phyloP scores from a whole-genome alignment of 805 yeast genomes.

The Naumovozyma castellii region DNA sequence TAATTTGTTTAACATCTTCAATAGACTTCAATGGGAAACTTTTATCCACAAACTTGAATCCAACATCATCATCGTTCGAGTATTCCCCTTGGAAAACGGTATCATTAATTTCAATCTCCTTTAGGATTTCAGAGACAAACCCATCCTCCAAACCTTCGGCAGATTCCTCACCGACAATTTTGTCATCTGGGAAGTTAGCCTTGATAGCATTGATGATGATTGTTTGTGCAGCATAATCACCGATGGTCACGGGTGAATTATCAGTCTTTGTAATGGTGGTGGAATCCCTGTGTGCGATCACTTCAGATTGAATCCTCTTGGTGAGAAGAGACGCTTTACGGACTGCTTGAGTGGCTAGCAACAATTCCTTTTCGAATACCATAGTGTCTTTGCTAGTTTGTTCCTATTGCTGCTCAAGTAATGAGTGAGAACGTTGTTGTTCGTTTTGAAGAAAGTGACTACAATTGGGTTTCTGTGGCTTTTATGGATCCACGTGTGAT shows the following conservation, averaged over 20 bases:
- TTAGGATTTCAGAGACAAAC: slow-evolving; percentile 41
- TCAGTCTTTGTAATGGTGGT: slow-evolving; percentile 73
- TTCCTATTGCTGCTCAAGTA: too few species aligned
- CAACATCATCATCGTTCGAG: slow-evolving; percentile 16
- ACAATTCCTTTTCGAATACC: slow-evolving; percentile 54
- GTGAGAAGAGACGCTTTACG: slow-evolving; percentile 77
- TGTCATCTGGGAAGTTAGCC: slow-evolving; percentile 72
- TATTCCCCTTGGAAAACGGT: slow-evolving; percentile 29
- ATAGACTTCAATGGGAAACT: slow-evolving; percentile 32
- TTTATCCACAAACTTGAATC: slow-evolving; percentile 9
- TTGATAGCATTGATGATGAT: slow-evolving; percentile 76
- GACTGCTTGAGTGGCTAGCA: slow-evolving; percentile 82
- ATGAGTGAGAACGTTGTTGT: too few species aligned
- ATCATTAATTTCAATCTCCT: slow-evolving; percentile 49
- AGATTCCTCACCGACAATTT: slow-evolving; percentile 91
- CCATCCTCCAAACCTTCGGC: slow-evolving; percentile 55
- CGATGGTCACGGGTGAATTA: slow-evolving; percentile 90
- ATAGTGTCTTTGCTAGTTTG: too few species aligned
- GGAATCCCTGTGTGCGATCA: slow-evolving; percentile 37
- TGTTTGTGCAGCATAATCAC: slow-evolving; percentile 95
- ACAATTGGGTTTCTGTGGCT: neutral
- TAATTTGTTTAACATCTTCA: slow-evolving; percentile 48
- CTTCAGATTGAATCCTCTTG: slow-evolving; percentile 48
- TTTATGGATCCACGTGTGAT: slow-evolving; percentile 2
- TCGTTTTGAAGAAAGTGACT: too few species aligned